Evolutionary conservation across 2,329 filamentous ascomycete species (phyloP), one percentile per base, ranked within the genome.

Genomic region (Conoideocrella luteorostrata): DNA sequence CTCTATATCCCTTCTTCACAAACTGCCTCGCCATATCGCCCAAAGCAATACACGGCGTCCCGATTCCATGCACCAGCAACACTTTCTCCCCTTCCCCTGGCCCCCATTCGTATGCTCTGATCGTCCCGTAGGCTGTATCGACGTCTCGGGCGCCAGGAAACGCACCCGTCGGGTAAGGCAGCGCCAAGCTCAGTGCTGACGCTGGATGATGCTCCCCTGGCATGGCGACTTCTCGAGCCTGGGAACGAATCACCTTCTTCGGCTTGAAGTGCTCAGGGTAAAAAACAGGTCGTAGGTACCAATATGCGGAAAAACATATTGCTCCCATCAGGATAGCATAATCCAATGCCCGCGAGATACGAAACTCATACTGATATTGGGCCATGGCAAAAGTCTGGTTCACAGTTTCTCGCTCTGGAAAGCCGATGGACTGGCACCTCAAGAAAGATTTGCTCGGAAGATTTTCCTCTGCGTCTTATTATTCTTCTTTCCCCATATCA

Each of bases 91-190:
- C 87, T 28, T 74, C 66, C 46, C 79, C 73, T 0, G 86, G 84
- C 0, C 88, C 88, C 75, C 83, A 93, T 68, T 94, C 88, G 58
- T 88, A 91, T 3, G 87, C 81, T 36, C 82, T 70, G 48, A 87
- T 77, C 4, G 68, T 77, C 13, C 88, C 87, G 57, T 87, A 89
- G 5, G 82, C 78, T 4, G 80, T 84, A 11, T 69, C 58, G 13
- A 93, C 79, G 58, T 88, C 78, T 46, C 86, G 74, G 0, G 69
- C 77, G 6, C 86, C 83, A 0, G 84, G 85, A 12, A 90, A 72
- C 13, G 76, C 74, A 60, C 88, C 75, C 3, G 79, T 79, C 2
- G 85, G 85, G 60, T 93, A 88, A 3, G 80, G 75, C 6, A 74
- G 59, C 23, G 38, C 18, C 12, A 7, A 12, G 2, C n/a, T 33